Evolutionary conservation across 371 early-diverging fungal genomes (phyloP).

Genomic region (Basidiobolus heterosporus): DNA sequence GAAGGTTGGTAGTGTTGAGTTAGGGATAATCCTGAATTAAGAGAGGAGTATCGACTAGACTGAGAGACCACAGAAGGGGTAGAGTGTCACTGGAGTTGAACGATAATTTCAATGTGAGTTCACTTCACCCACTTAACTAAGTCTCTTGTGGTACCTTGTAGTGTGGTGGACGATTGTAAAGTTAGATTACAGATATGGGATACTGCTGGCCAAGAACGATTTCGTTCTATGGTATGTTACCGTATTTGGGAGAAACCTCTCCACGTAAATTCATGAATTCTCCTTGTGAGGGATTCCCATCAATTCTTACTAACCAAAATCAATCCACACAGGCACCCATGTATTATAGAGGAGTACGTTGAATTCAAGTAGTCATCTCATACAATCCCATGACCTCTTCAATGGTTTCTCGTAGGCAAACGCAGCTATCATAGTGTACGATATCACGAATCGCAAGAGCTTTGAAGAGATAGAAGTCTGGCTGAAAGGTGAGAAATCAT

Average conservation of each 20-base stretch:
- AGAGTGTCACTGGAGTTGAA: too few species aligned
- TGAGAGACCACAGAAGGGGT: too few species aligned
- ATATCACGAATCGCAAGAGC: conserved; percentile 36
- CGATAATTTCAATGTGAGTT: too few species aligned
- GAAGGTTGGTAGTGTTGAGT: too few species aligned
- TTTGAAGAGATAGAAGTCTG: conserved; percentile 44
- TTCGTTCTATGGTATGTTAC: conserved; percentile 31
- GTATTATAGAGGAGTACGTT: conserved; percentile 65
- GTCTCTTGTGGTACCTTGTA: conserved; percentile 28
- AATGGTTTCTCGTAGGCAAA: conserved; percentile 23
- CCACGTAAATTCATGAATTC: too few species aligned
- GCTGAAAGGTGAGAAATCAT: conserved; percentile 18
- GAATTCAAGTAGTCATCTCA: conserved; percentile 2
- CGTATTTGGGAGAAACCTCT: too few species aligned
- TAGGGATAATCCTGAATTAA: too few species aligned
- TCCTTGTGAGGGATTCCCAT: too few species aligned
- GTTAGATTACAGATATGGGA: conserved; percentile 42
- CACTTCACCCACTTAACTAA: too few species aligned
- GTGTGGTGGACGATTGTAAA: conserved; percentile 4
- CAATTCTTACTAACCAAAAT: too few species aligned
- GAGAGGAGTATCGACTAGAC: too few species aligned
- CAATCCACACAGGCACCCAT: conserved; percentile 27
- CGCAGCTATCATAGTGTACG: conserved; percentile 47
- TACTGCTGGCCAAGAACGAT: conserved; percentile 53
- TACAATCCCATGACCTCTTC: too few species aligned